Evolutionary conservation across 768 basidiomycete species (phyloP).

Genomic region (Hortiboletus campestris): DNA sequence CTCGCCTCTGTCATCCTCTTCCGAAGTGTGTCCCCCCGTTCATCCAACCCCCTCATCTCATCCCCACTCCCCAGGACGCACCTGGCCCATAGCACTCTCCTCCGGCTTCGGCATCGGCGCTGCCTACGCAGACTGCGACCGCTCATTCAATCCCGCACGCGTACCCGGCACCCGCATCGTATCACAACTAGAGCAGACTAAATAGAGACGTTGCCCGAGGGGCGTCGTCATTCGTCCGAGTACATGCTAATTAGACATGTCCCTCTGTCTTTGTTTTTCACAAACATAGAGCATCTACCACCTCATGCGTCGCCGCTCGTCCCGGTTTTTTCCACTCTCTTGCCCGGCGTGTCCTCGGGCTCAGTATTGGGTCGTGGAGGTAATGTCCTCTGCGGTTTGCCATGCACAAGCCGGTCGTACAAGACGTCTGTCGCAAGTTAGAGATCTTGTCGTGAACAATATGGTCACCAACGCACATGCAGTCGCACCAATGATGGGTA

Average conservation of each 20-base stretch:
- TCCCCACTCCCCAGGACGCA: conserved; percentile 58
- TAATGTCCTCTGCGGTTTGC: conserved; percentile 45
- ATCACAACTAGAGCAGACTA: conserved; percentile 32
- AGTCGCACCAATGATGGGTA: conserved; percentile 64
- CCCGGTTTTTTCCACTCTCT: conserved; percentile 20
- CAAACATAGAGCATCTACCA: too few relatives aligned
- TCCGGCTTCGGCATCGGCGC: conserved; percentile 86
- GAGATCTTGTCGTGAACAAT: conserved; percentile 19
- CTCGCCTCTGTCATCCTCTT: conserved; percentile 89
- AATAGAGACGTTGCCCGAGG: too few relatives aligned
- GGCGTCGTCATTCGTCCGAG: too few relatives aligned
- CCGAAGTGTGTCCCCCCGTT: conserved; percentile 61
- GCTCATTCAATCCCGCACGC: conserved; percentile 88
- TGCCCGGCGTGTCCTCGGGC: background rate
- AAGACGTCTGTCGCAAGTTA: conserved; percentile 48
- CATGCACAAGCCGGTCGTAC: conserved; percentile 61
- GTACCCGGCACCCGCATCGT: conserved; percentile 81
- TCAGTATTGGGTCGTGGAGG: conserved; percentile 19
- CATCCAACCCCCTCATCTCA: conserved; percentile 2
- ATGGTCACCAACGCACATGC: conserved; percentile 45
- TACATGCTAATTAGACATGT: too few relatives aligned
- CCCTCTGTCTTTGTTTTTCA: too few relatives aligned
- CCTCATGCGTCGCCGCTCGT: conserved; percentile 7
- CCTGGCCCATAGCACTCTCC: conserved; percentile 85
- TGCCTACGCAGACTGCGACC: conserved; percentile 90